Base-by-base conservation (phyloP, 805 yeast species). In the Wickerhamiella musiphila region DNA sequence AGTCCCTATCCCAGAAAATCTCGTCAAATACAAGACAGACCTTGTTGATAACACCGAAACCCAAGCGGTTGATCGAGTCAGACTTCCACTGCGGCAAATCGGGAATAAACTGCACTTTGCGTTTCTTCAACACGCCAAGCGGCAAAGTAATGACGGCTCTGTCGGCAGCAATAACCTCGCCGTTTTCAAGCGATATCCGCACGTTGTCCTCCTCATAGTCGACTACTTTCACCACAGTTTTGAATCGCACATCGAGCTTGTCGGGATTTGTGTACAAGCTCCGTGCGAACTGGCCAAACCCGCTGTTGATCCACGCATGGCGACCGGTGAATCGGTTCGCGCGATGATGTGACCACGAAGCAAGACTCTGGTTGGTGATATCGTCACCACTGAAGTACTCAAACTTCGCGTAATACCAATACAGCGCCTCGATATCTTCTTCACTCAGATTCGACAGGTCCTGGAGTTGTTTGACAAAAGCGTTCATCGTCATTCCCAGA, bases 341-440 rank as follows among this genome's bases (percentile, higher is more conserved):
- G 20, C 57, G 58, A 26, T 58, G 60, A 33, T 58, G 63, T 18
- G 58, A 57, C 64, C 64, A 58, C 13, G 53, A 43, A 6, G 52
- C 43, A 13, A 58, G 42, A 32, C 61, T 51, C 17, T 58, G 46
- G 18, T 48, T 39, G 29, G 55, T 49, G 14, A 56, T 38, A 10
- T 43, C 34, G 13, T 56, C 49, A 10, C 61, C 62, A 22, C 49
- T 44, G 15, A 47, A 41, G 40, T 53, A 54, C 44, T 58, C 64
- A 21, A 57, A 44, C 35, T 58, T 57, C 9, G 63, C 60, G 28
- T 47, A 47, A 31, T 59, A 56, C 64, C 64, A 58, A 26, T 51
- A 52, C 24, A 58, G 38, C 3, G 59, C 43, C 6, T 53, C 46
- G 14, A 50, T 26, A 27, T 59, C 64, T 26, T 51, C 43, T 5